Evolutionary conservation across 1,284 basidiomycete genomes (phyloP), one percentile per base, ranked within the genome.

Genomic region (Ceratorhiza oryzae-sativae): DNA sequence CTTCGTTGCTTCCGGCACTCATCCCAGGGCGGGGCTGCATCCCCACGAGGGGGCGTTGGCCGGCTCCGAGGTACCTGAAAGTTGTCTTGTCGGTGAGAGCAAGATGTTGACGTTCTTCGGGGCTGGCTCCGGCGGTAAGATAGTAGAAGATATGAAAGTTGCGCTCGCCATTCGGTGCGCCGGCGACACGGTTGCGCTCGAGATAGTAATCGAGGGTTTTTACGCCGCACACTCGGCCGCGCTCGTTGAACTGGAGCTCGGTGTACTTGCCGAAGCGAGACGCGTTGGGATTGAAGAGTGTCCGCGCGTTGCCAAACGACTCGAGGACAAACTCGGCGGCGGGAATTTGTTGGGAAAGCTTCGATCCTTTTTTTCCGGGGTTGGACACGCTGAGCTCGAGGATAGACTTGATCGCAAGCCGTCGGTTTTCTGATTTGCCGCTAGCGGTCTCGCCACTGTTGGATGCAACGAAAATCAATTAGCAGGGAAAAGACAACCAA

Each of bases 91-190:
- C 91, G 58, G 86, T 82, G 18, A 98, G 86, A 75, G 91, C 90
- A 67, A 99, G 87, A 79, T 96, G 93, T 51, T 90, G 86, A 46
- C 93, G 84, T 79, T 98, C 97, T 77, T 98, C 96, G 0, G 87
- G 80, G 0, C 91, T 88, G 0, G 95, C 94, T 48, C 97, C 97
- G 0, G 94, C 90, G 71, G 95, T 88, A 77, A 98, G 88, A 81
- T 97, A 96, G 81, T 98, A 97, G 81, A 98, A 97, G 58, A 97
- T 93, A 80, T 98, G 95, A 81, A 98, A 99, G 77, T 97, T 98
- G 30, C 95, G 88, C 80, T 97, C 94, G 70, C 94, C 94, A 0
- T 87, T 91, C 2, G 90, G 90, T 0, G 90, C 88, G 48, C 88
- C 88, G 3, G 91, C 86, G 20, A 97, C 93, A 18, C 94, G 88